A percentile compares a stretch with the other conserved stretches of the same genome.
Evolutionary conservation across 495 filamentous ascomycete genomes (phyloP).

Genomic region (Thermothielavioides terrestris): DNA sequence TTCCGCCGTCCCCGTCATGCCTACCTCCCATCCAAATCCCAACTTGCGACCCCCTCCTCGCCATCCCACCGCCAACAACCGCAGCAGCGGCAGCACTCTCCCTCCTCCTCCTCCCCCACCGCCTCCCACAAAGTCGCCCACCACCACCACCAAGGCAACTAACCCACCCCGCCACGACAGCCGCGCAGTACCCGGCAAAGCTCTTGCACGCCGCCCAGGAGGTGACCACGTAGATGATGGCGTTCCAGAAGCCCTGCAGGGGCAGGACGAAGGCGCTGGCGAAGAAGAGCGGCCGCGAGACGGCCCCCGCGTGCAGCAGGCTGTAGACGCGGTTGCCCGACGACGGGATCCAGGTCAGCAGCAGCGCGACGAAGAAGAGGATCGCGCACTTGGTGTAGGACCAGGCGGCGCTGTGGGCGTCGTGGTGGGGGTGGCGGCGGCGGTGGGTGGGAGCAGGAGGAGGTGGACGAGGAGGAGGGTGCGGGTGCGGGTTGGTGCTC

Average conservation of each 20-base stretch:
- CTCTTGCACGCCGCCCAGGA: constrained; percentile 42
- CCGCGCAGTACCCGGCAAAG: constrained; percentile 18
- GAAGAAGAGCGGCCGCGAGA: constrained; percentile 55
- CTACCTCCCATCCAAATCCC: background rate
- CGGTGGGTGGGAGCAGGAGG: too few relatives aligned
- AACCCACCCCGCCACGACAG: background rate
- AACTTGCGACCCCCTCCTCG: background rate
- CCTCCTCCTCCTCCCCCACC: background rate
- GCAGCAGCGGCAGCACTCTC: constrained; percentile 4
- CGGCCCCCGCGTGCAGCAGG: constrained; percentile 45
- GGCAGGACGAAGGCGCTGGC: constrained; percentile 68
- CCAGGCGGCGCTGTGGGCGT: constrained; percentile 53
- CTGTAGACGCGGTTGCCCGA: constrained; percentile 70
- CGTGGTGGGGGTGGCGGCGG: constrained; percentile 19
- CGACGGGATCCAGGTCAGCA: constrained; percentile 82
- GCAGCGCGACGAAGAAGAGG: constrained; percentile 74
- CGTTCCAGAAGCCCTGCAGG: constrained; percentile 83
- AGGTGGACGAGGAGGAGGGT: too few relatives aligned
- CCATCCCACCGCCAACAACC: background rate
- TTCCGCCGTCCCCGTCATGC: background rate
- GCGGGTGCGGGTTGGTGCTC: background rate
- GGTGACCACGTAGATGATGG: constrained; percentile 67
- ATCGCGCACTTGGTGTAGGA: constrained; percentile 76
- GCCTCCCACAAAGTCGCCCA: background rate
- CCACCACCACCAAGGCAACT: background rate